Conservation (phyloP, 73 alveolate species). For the Tetrahymena elliotti region DNA sequence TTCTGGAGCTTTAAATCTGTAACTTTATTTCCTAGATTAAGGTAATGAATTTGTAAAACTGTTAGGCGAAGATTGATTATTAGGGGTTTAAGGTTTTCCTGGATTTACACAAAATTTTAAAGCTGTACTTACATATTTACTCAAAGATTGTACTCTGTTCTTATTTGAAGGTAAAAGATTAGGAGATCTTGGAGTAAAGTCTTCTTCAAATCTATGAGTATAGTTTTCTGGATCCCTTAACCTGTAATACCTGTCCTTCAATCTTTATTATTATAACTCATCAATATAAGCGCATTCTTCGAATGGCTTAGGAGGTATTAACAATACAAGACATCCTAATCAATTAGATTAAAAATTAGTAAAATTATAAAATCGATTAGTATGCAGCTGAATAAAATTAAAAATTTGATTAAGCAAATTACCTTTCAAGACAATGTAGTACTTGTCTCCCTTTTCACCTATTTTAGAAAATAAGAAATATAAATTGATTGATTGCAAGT, state of each 20-base stretch:
- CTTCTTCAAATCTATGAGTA: not conserved
- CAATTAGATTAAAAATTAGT: not conserved
- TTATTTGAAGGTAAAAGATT: not conserved
- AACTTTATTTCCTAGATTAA: not conserved
- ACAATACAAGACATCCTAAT: not conserved
- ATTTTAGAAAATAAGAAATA: not conserved
- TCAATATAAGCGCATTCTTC: not conserved
- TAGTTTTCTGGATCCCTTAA: not conserved
- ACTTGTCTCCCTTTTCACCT: not conserved
- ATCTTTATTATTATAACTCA: not conserved
- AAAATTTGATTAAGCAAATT: not conserved
- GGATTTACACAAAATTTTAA: not conserved
- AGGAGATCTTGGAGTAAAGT: not conserved
- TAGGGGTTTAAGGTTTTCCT: not conserved
- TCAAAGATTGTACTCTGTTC: not conserved
- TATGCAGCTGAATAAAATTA: not conserved
- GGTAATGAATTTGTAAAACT: not conserved
- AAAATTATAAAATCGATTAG: not conserved
- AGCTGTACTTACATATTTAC: not conserved
- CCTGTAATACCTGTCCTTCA: not conserved
- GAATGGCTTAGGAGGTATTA: not conserved
- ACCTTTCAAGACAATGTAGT: not conserved
- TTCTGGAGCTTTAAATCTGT: not conserved
- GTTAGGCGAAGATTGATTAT: not conserved
- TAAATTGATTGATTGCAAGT: not conserved